phyloP scores from a whole-genome alignment of 108 stramenopile genomes.

The Stephanodiscus minutulus region DNA sequence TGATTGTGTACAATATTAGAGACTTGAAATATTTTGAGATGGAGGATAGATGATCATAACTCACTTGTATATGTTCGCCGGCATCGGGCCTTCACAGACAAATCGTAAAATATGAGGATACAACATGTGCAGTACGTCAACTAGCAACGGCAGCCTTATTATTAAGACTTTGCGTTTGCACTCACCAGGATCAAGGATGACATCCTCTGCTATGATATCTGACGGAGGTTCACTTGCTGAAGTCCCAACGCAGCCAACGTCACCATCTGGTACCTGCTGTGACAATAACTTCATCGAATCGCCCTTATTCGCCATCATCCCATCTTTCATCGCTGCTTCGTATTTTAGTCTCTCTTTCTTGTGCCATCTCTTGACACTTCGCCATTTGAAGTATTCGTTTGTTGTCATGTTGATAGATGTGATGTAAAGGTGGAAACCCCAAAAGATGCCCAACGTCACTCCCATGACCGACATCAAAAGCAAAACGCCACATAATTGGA shows the following conservation, averaged over 20 bases:
- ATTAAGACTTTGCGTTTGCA: background rate
- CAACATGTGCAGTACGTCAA: constrained; percentile 1
- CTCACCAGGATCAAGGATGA: constrained; percentile 68
- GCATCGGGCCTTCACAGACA: constrained; percentile 7
- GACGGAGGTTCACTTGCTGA: constrained; percentile 1
- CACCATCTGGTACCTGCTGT: constrained; percentile 30
- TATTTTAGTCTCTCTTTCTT: constrained; percentile 58
- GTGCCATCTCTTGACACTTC: constrained; percentile 67
- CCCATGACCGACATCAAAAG: constrained; percentile 32
- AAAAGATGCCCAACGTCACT: constrained; percentile 29
- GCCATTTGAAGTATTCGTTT: constrained; percentile 89
- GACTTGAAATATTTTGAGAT: background rate
- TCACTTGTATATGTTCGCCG: constrained; percentile 22
- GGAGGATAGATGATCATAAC: constrained; percentile 1
- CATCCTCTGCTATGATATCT: constrained; percentile 23
- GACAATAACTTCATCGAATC: background rate
- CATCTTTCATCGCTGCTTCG: constrained; percentile 58
- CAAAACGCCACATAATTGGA: constrained; percentile 30
- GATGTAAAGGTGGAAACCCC: constrained; percentile 37
- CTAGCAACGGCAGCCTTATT: background rate
- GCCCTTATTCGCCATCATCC: constrained; percentile 7
- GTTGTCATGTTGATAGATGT: constrained; percentile 69
- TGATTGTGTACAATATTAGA: background rate
- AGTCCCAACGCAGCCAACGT: constrained; percentile 66
- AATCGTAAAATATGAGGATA: background rate